Evolutionary conservation across 2,329 filamentous ascomycete species (phyloP), one percentile per base, ranked within the genome.

Genomic region (Cordyceps militaris): DNA sequence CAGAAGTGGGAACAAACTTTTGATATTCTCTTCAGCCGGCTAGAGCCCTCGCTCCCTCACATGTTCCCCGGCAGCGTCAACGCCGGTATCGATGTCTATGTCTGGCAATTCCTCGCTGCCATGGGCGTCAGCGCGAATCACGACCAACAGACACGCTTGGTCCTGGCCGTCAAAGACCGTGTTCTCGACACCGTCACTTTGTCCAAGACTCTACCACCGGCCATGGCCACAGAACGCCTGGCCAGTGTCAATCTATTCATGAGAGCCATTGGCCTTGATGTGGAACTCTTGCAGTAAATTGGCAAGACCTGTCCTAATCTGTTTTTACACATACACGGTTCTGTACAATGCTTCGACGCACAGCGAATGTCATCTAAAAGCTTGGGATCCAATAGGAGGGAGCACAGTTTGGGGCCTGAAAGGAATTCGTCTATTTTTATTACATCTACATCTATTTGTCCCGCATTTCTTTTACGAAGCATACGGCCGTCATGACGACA

Each of bases 201-300:
- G 54, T 88, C 90, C 66, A 97, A 96, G 79, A 93, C 90, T 1
- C 79, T 99, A 34, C 93, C 94, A 19, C 81, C 86, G 16, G 88
- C 94, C 58, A 90, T 97, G 85, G 86, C 89, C 13, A 85, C 85
- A 60, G 86, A 90, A 69, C 86, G 93, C 60, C 78, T 96, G 59
- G 87, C 88, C 59, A 96, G 96, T 68, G 94, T 99, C 64, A 99
- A 99, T 70, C 76, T 99, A 57, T 99, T 99, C 73, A 97, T 99
- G 92, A 88, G 91, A 67, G 94, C 93, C 57, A 97, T 99, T 73
- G 94, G 94, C n/a, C 80, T 99, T 69, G 94, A 99, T 76, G 94
- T 99, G 52, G 94, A 97, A 65, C 74, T 87, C 53, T 72, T 85
- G 61, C 71, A 74, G 66, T 75, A 68, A 66, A 62, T 36, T 36